A percentile compares a stretch with the other conserved stretches of the same genome.
phyloP scores from a whole-genome alignment of 1,284 basidiomycete species.

The Puccinia triticina region DNA sequence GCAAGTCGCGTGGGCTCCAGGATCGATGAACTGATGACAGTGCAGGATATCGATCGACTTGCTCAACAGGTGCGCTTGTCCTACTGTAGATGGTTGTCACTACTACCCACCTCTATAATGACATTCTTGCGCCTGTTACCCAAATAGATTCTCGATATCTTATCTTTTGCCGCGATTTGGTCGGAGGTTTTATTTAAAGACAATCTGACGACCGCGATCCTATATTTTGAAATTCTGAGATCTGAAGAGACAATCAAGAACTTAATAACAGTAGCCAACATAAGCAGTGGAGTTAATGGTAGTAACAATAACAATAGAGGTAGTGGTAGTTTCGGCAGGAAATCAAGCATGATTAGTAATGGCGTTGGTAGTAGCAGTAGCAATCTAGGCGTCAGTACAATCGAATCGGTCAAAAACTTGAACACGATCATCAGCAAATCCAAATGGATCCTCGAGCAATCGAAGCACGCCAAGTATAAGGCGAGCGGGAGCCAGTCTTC shows the following conservation, averaged over 20 bases:
- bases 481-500: not conserved
- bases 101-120: not conserved
- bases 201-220: conserved; percentile 51
- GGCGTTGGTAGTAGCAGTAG: conserved; percentile 11
- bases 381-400: conserved; percentile 53
- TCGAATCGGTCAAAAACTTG: conserved; percentile 56
- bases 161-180: conserved; percentile 58
- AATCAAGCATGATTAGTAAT: conserved; percentile 1
- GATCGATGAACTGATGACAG: conserved; percentile 52
- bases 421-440: conserved; percentile 54
- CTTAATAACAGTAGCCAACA: conserved; percentile 54
- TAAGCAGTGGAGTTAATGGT: conserved; percentile 44
- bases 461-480: conserved; percentile 4
- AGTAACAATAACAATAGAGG: conserved; percentile 11
- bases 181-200: conserved; percentile 55
- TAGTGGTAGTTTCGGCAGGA: not conserved
- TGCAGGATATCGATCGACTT: conserved; percentile 28
- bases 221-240: conserved; percentile 57
- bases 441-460: conserved; percentile 53
- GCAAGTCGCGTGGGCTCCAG: conserved; percentile 53
- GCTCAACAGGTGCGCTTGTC: conserved; percentile 47
- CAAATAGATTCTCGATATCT: conserved; percentile 55
- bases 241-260: conserved; percentile 55
- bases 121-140: not conserved
- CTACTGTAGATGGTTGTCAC: not conserved